These are phyloP conservation scores for Cubamyces sp. DNA, from an alignment of 768 basidiomycete genomes.

Conservation along the genomic window DNA sequence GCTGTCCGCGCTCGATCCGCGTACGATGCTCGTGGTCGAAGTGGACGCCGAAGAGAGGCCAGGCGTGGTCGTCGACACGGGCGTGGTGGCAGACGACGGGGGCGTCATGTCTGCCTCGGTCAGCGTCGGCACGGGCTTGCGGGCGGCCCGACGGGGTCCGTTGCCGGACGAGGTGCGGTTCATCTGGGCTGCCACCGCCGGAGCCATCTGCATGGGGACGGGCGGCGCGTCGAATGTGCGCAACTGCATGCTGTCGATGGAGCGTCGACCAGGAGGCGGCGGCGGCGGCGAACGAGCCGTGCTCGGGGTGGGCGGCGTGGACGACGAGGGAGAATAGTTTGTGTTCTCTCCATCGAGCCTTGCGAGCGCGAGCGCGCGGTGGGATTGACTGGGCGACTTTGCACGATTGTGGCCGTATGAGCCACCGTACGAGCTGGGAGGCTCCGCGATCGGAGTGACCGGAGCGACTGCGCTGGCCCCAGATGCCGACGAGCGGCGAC, in stretches of 20 bases:
- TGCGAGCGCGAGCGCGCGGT: conserved; percentile 25
- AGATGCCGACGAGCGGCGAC: conserved; percentile 18
- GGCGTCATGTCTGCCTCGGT: conserved; percentile 9
- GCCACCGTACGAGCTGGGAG: conserved; percentile 4
- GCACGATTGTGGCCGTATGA: conserved; percentile 13
- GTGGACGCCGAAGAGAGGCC: not conserved
- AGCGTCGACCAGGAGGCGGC: conserved; percentile 13
- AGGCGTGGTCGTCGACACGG: not conserved
- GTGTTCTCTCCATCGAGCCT: conserved; percentile 17
- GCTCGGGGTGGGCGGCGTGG: conserved; percentile 7
- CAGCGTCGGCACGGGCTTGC: conserved; percentile 32
- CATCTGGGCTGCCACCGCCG: conserved; percentile 9
- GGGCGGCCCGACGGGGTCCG: conserved; percentile 20
- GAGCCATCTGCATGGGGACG: conserved; percentile 4
- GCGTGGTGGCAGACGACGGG: not conserved
- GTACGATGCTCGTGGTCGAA: not conserved
- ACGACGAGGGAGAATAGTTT: not conserved
- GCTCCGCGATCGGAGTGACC: conserved; percentile 10
- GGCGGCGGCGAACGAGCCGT: conserved; percentile 6
- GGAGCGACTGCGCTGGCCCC: not conserved
- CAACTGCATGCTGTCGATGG: conserved; percentile 16
- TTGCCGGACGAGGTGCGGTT: conserved; percentile 21
- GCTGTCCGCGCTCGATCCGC: conserved; percentile 1
- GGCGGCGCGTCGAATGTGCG: conserved; percentile 9
- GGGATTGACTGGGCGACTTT: conserved; percentile 13